Conservation (phyloP, 2,329 filamentous ascomycete species). For the Trichophyton mentagrophytes region DNA sequence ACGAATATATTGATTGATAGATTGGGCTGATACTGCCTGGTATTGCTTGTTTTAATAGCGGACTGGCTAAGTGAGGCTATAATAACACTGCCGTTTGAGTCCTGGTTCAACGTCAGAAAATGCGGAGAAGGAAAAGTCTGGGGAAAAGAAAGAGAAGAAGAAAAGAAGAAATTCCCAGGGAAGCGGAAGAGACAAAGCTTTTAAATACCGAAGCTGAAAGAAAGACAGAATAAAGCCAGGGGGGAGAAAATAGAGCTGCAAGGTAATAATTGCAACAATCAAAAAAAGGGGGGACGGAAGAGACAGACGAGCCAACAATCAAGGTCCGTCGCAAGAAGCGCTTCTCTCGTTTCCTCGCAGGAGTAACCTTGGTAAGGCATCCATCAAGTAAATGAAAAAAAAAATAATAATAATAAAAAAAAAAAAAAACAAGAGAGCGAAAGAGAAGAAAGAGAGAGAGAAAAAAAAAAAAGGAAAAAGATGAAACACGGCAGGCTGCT, state of each 20-base stretch:
- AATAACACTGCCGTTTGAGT: background rate
- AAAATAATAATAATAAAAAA: background rate
- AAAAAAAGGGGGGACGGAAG: background rate
- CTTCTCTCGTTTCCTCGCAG: background rate
- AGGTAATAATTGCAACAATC: background rate
- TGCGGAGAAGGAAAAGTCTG: conserved; percentile 1
- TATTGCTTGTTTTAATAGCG: background rate
- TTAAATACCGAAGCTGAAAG: background rate
- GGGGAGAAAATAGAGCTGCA: background rate
- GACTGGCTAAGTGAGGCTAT: background rate
- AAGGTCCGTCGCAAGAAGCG: background rate
- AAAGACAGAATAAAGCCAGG: background rate
- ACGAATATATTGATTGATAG: background rate
- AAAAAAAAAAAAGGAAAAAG: background rate
- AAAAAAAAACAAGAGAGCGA: background rate
- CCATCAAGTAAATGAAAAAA: background rate
- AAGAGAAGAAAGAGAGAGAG: no score
- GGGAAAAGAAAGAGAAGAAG: background rate
- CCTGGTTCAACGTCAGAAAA: background rate
- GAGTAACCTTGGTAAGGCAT: no score
- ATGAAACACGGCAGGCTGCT: background rate
- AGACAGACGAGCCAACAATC: background rate
- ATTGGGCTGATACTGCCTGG: no score
- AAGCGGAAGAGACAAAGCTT: background rate
- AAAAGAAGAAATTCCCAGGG: background rate